A percentile compares a stretch with the other conserved stretches of the same genome.
phyloP scores from a whole-genome alignment of 2,329 filamentous ascomycete genomes.

The Scytalidium lignicola region DNA sequence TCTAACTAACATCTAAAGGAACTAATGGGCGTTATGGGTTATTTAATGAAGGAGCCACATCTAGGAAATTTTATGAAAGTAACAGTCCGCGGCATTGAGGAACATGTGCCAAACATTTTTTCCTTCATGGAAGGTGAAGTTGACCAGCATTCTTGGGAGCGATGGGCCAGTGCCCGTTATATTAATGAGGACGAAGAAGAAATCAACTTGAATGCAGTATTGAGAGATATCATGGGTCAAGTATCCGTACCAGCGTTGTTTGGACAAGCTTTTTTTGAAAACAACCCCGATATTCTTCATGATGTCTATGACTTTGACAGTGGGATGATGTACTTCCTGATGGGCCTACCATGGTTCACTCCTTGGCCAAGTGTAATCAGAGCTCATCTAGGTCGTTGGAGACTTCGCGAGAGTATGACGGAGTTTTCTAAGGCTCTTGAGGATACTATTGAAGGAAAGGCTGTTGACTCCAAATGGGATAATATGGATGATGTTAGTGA shows the following conservation, averaged over 20 bases:
- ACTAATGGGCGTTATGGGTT: slow-evolving; percentile 25
- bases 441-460: slow-evolving; percentile 34
- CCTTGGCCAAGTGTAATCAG: slow-evolving; percentile 45
- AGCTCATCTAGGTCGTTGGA: slow-evolving; percentile 41
- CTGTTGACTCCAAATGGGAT: slow-evolving; percentile 35
- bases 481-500: slow-evolving; percentile 44
- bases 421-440: slow-evolving; percentile 38
- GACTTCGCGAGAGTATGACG: slow-evolving; percentile 34
- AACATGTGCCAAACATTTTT: slow-evolving; percentile 48
- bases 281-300: slow-evolving; percentile 45
- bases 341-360: slow-evolving; percentile 50
- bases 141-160: slow-evolving; percentile 60
- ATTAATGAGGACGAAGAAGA: slow-evolving; percentile 43
- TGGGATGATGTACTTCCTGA: slow-evolving; percentile 46
- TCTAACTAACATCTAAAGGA: slow-evolving; percentile 27
- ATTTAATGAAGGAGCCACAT: slow-evolving; percentile 41
- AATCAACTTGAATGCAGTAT: slow-evolving; percentile 43
- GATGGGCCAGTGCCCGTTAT: slow-evolving; percentile 38
- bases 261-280: slow-evolving; percentile 45
- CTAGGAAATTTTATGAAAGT: slow-evolving; percentile 34
- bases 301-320: slow-evolving; percentile 52
- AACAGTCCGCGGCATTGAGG: slow-evolving; percentile 34
- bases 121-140: slow-evolving; percentile 54
- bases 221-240: slow-evolving; percentile 52
- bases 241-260: slow-evolving; percentile 44